Evolutionary conservation across 192 early-diverging fungal species (phyloP).

Genomic region (Mortierella antarctica): DNA sequence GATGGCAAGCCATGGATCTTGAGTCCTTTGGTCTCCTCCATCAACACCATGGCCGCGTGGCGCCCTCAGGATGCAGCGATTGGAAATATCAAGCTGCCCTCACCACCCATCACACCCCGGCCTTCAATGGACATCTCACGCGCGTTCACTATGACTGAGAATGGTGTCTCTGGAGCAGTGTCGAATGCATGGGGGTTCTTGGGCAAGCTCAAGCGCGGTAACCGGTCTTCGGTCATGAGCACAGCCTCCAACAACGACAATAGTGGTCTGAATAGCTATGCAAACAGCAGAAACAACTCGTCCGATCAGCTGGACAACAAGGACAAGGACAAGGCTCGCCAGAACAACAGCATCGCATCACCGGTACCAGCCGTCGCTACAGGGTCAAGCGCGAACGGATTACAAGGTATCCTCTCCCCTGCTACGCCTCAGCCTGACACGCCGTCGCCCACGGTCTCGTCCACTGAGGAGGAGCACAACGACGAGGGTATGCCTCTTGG

Average conservation of each 20-base stretch:
- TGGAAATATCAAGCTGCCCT: constrained; percentile 11
- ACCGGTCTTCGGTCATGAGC: constrained; percentile 34
- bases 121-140: constrained; percentile 42
- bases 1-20: constrained; percentile 50
- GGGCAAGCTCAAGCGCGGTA: constrained; percentile 45
- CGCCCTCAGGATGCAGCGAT: constrained; percentile 13
- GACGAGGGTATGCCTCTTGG: constrained; percentile 35
- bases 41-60: constrained; percentile 53
- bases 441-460: constrained; percentile 13
- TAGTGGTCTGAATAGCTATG: constrained; percentile 1
- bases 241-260: constrained; percentile 14
- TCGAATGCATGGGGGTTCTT: constrained; percentile 52
- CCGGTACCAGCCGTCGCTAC: background rate
- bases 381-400: background rate
- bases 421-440: constrained; percentile 38
- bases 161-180: constrained; percentile 26
- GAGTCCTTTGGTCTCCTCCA: constrained; percentile 50
- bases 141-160: constrained; percentile 30
- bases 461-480: constrained; percentile 1
- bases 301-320: constrained; percentile 26
- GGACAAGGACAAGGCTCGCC: background rate
- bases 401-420: constrained; percentile 5
- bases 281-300: constrained; percentile 14
- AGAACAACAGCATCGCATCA: background rate
- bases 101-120: constrained; percentile 39